Base-by-base conservation (phyloP, 2,329 filamentous ascomycete species). In the Pyrenochaeta sp. region DNA sequence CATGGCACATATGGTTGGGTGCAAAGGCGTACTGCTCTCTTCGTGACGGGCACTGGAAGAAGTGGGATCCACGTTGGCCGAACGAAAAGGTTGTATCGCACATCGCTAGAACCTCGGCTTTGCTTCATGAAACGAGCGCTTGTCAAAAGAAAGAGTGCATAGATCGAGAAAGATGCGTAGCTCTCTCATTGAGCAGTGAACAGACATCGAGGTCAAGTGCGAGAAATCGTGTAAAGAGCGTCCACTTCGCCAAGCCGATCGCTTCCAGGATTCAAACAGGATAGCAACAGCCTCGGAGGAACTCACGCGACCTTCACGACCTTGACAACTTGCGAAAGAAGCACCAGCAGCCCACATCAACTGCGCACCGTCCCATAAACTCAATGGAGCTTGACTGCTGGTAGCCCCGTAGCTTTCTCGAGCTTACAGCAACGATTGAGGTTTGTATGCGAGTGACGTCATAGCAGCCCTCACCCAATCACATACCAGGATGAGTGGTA, bases 21-120 rank as follows among this genome's bases (percentile, higher is more conserved):
- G 27, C 6, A 34, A 3, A 24, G 24, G 47, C 74, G 13, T 69
- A 77, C 74, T 65, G 47, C 39, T 75, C 70, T 45, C 51, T 56
- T 43, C 48, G 59, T 5, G 72, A 74, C 12, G 72, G 59, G 54
- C 72, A 71, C 54, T 75, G 72, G 37, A 75, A 71, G 61, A 69
- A 75, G 52, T 76, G 72, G 59, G 64, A 68, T 32, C 74, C 74
- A n/a, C 72, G 65, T 54, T 77, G 74, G 47, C 74, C 72, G 54
- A 77, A 74, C 13, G 74, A 59, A 49, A 75, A 72, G 3, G 66
- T 73, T 27, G 72, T 57, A 49, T 77, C 72, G 59, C 72, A 73
- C 73, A 75, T 76, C 44, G 40, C 27, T 37, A 9, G 24, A 37
- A 39, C 47, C 43, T 39, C 32, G 37, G 51, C 39, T 44, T 52